Evolutionary conservation across 768 basidiomycete species (phyloP).

Genomic region (Lyophyllum decastes): DNA sequence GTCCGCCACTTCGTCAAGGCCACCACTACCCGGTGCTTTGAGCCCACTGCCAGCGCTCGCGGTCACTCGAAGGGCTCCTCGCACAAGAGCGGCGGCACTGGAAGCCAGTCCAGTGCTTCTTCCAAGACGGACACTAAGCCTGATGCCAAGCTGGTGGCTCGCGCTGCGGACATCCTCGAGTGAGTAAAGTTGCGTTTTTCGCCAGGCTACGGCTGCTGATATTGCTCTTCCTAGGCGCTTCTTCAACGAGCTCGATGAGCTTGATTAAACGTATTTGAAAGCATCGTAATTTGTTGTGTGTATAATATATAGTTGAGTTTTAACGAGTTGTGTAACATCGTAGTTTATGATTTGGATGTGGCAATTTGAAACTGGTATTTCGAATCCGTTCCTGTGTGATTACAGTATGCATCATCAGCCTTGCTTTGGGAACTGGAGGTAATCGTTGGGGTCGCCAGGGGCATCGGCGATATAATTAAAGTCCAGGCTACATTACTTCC

Average conservation of each 20-base stretch:
- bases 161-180: conserved; percentile 8
- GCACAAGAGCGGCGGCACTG: no score
- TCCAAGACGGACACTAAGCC: background rate
- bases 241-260: conserved; percentile 14
- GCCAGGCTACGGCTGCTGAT: background rate
- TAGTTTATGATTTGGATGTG: conserved; percentile 9
- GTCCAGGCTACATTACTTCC: background rate
- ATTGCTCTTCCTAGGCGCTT: background rate
- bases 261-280: conserved; percentile 6
- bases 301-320: background rate
- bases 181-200: background rate
- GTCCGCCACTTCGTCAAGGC: background rate
- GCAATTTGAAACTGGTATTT: conserved; percentile 3
- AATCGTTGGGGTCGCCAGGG: no score
- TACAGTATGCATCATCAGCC: background rate
- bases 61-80: background rate
- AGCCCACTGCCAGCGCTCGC: background rate
- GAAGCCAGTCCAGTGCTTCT: no score
- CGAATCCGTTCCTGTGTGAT: background rate
- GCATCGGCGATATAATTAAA: no score
- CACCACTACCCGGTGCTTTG: background rate
- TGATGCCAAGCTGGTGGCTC: background rate
- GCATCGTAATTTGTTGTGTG: background rate
- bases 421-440: no score
- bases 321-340: background rate